A percentile compares a stretch with the other conserved stretches of the same genome.
Conservation (phyloP, 257 asterid genomes). For the Solanum tarijense region DNA sequence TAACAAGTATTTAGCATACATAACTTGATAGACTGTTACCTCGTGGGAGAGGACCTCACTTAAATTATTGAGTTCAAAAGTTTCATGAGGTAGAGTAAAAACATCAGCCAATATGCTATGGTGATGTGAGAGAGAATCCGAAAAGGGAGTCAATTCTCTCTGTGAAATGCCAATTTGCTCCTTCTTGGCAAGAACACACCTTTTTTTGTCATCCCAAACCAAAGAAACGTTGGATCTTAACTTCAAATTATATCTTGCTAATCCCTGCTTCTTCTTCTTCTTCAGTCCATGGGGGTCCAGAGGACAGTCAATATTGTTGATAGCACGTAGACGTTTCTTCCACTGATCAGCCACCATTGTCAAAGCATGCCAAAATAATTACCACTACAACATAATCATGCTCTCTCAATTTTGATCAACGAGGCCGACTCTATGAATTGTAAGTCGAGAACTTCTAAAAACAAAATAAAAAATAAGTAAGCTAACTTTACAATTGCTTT, state of each 20-base stretch:
- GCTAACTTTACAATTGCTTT: background rate
- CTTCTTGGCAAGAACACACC: conserved; percentile 70
- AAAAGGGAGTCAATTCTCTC: conserved; percentile 54
- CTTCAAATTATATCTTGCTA: conserved; percentile 24
- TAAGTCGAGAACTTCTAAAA: background rate
- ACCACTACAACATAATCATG: conserved; percentile 11
- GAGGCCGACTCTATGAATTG: conserved; percentile 1
- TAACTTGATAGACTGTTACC: conserved; percentile 31
- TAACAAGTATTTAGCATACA: background rate
- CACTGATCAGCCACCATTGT: conserved; percentile 75
- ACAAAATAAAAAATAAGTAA: background rate
- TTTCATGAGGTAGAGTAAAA: conserved; percentile 59
- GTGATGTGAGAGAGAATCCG: conserved; percentile 33
- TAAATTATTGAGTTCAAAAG: conserved; percentile 53
- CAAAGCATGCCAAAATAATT: conserved; percentile 14
- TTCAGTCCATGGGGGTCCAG: conserved; percentile 41
- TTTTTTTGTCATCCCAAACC: conserved; percentile 72
- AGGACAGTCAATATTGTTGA: conserved; percentile 45
- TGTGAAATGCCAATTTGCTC: conserved; percentile 72
- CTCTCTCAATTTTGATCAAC: conserved; percentile 9
- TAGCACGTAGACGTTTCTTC: conserved; percentile 48
- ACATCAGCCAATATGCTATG: conserved; percentile 60
- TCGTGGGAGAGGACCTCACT: conserved; percentile 50
- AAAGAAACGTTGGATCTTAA: conserved; percentile 58
- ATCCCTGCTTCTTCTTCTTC: conserved; percentile 49